Base-by-base conservation (phyloP, 1,284 basidiomycete species). In the Lignosus rhinocerotis region DNA sequence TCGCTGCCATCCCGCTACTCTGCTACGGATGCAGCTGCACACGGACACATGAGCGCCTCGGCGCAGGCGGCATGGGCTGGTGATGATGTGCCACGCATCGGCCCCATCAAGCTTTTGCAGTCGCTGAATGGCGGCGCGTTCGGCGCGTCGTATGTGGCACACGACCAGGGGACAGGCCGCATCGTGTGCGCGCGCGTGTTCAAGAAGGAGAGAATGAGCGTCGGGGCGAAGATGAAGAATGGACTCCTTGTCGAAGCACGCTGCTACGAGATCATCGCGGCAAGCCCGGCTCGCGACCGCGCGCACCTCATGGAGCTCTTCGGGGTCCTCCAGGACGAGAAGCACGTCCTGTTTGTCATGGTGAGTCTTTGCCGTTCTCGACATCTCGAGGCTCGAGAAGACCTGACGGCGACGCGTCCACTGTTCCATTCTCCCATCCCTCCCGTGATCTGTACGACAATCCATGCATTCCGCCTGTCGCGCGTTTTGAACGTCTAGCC, bases 301-400 rank as follows among this genome's bases (percentile, higher is more conserved):
- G 63, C 65, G 52, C 72, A 69, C 55, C 59, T 76, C 12, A 72
- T 74, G 70, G 69, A 72, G 56, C 33, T 72, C 19, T 68, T 73
- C 41, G 73, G 66, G 10, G 66, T 70, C 8, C 62, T 76, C 12
- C 74, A 76, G 60, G 69, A 72, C 46, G 56, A 68, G 4, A 49
- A 59, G 32, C 60, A 49, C 39, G 60, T 75, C n/a, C 53, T 70
- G 19, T 70, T 71, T 39, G 68, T 66, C 0, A 74, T 76, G 73
- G 74, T 74, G 52, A 33, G 71, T 68, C 11, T 30, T 55, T 5
- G 11, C 25, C 43, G 32, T 51, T 41, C 19, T 42, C 30, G 33
- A 32, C 42, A 21, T 61, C 7, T 34, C 42, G 32, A 6, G 16
- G 42, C 7, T 6, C 14, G 21, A 17, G 11, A 19, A 31, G 21